Conservation (phyloP, 148 eudicot species). For the Camellia japonica region DNA sequence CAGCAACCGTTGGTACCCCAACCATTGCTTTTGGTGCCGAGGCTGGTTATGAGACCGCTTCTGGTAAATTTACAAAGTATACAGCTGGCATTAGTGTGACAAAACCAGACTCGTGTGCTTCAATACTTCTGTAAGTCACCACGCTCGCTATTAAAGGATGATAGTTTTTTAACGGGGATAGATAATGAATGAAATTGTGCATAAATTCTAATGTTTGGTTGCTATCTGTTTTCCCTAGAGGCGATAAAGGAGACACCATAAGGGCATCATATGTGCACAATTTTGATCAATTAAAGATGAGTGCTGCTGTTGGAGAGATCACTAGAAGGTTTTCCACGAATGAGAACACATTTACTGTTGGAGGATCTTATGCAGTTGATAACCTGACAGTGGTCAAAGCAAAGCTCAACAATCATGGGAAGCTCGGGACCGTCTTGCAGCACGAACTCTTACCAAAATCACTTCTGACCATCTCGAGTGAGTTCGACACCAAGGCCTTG, state of each 20-base stretch:
- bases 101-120: conserved; percentile 65
- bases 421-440: conserved; percentile 64
- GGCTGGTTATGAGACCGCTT: conserved; percentile 79
- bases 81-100: conserved; percentile 73
- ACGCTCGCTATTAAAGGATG: conserved; percentile 6
- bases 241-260: conserved; percentile 89
- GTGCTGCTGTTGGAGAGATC: conserved; percentile 71
- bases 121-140: conserved; percentile 55
- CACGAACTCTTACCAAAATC: conserved; percentile 79
- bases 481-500: conserved; percentile 70
- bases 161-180: not conserved
- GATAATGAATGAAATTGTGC: not conserved
- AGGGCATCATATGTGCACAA: conserved; percentile 83
- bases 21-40: conserved; percentile 88
- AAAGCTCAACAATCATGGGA: conserved; percentile 86
- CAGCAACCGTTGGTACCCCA: conserved; percentile 89
- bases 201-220: not conserved
- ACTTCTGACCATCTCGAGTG: conserved; percentile 63
- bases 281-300: conserved; percentile 56
- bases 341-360: conserved; percentile 81
- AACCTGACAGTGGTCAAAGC: conserved; percentile 60
- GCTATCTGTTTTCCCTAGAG: conserved; percentile 38
- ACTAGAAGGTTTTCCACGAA: conserved; percentile 80
- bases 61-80: conserved; percentile 70
- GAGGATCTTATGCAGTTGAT: conserved; percentile 69